These are phyloP conservation scores for Candolleomyces aberdarensis DNA, from an alignment of 768 basidiomycete species.

Conservation along the genomic window DNA sequence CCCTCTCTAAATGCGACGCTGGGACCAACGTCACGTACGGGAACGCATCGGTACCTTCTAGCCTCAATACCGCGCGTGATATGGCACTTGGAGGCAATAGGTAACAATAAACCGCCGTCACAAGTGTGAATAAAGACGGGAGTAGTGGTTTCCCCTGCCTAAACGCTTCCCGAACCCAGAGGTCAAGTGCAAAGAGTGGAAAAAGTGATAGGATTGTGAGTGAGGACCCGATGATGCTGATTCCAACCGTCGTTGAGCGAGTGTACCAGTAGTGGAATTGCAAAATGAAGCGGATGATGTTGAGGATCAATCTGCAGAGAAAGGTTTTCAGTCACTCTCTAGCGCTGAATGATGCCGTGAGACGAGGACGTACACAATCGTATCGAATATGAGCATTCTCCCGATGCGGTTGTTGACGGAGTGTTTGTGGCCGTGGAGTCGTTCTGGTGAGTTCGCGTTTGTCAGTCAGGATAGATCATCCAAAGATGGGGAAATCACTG, in stretches of 20 bases:
- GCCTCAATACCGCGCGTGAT: conserved; percentile 21
- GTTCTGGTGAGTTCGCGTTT: not conserved
- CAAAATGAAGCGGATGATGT: conserved; percentile 10
- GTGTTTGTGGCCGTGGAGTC: not conserved
- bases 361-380: not conserved
- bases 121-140: not conserved
- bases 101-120: not conserved
- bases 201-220: conserved; percentile 14
- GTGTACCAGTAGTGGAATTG: conserved; percentile 32
- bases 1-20: conserved; percentile 25
- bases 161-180: not conserved
- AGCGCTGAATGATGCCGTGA: not conserved
- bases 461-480: not conserved
- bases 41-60: conserved; percentile 21
- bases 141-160: not conserved
- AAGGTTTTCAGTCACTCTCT: not conserved
- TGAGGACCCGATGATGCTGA: conserved; percentile 24
- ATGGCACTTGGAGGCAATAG: conserved; percentile 19
- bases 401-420: not conserved
- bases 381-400: not conserved
- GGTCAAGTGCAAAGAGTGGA: not conserved
- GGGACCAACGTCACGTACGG: conserved; percentile 13
- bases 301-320: conserved; percentile 11
- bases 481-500: not conserved
- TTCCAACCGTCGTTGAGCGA: conserved; percentile 27